A percentile compares a stretch with the other conserved stretches of the same genome.
phyloP scores from a whole-genome alignment of 495 filamentous ascomycete species.

The Neurospora hispaniola region DNA sequence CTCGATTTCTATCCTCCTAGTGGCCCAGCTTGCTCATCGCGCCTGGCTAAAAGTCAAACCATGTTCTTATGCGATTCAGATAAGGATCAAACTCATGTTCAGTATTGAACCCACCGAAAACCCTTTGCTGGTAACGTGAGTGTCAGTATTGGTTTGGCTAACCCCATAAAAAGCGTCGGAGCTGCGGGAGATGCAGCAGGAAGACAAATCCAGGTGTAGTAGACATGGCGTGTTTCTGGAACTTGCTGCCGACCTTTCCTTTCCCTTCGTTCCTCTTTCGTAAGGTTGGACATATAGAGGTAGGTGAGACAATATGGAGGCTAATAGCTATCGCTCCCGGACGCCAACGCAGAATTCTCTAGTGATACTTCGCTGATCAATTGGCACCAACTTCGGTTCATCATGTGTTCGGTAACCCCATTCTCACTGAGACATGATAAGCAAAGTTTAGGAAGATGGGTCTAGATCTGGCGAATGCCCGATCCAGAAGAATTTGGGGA shows the following conservation, averaged over 20 bases:
- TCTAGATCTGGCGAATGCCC: not conserved
- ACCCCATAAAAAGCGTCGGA: not conserved
- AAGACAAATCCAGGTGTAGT: not conserved
- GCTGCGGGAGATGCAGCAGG: not conserved
- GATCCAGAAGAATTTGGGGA: not conserved
- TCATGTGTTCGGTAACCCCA: not conserved
- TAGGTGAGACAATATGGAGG: not conserved
- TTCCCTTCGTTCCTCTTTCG: not conserved
- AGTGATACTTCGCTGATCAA: not conserved
- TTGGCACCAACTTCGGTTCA: not conserved
- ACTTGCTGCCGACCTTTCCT: not conserved
- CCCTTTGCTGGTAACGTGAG: not conserved
- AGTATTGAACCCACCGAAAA: not conserved
- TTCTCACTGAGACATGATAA: not conserved
- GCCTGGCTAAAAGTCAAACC: not conserved
- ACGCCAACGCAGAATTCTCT: not conserved
- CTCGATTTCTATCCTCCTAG: not conserved
- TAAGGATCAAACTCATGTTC: not conserved
- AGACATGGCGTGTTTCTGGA: not conserved
- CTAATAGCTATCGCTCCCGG: not conserved
- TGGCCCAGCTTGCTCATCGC: not conserved
- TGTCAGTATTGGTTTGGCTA: not conserved
- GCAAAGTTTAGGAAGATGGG: not conserved
- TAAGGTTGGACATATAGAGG: not conserved
- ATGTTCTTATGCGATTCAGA: not conserved